Percentiles rank a stretch among this genome's conserved stretches.
phyloP scores from a whole-genome alignment of 306 rosid species.

The Hylodesmum podocarpum region DNA sequence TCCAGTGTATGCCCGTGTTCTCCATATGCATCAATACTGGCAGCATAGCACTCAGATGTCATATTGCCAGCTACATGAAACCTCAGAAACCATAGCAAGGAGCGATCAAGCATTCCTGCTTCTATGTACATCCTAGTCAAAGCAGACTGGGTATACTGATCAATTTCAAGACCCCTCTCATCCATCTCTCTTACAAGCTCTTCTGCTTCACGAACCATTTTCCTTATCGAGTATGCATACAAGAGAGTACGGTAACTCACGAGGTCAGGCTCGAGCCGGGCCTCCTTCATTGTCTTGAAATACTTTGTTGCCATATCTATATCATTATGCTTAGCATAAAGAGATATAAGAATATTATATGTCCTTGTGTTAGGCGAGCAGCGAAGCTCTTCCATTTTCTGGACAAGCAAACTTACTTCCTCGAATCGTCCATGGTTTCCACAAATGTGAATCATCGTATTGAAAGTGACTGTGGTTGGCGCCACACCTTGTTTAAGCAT shows the following conservation, averaged over 20 bases:
- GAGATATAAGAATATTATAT: slow-evolving; percentile 73
- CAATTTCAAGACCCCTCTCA: slow-evolving; percentile 64
- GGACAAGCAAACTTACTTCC: slow-evolving; percentile 67
- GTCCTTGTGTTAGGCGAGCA: slow-evolving; percentile 85
- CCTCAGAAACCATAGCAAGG: slow-evolving; percentile 78
- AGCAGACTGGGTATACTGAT: slow-evolving; percentile 88
- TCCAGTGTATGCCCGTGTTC: slow-evolving; percentile 68
- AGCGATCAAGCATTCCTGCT: slow-evolving; percentile 64
- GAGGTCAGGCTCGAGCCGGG: slow-evolving; percentile 55
- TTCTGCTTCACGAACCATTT: slow-evolving; percentile 73
- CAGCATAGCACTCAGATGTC: slow-evolving; percentile 87
- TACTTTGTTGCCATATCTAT: slow-evolving; percentile 62
- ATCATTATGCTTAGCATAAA: slow-evolving; percentile 63
- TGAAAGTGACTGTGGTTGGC: slow-evolving; percentile 87
- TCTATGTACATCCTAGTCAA: slow-evolving; percentile 85
- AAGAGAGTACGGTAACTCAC: slow-evolving; percentile 89
- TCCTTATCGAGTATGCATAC: slow-evolving; percentile 87
- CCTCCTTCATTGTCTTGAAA: slow-evolving; percentile 65
- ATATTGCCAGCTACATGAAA: slow-evolving; percentile 70
- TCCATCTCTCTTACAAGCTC: slow-evolving; percentile 72
- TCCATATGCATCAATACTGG: slow-evolving; percentile 89
- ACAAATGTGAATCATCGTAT: slow-evolving; percentile 91
- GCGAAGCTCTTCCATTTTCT: slow-evolving; percentile 79
- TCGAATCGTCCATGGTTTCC: slow-evolving; percentile 77
- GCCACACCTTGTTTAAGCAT: slow-evolving; percentile 83